Percentiles rank a stretch among this genome's conserved stretches.
Evolutionary conservation across 169 alveolate species (phyloP).

Genomic region (Cryptosporidium meleagridis): DNA sequence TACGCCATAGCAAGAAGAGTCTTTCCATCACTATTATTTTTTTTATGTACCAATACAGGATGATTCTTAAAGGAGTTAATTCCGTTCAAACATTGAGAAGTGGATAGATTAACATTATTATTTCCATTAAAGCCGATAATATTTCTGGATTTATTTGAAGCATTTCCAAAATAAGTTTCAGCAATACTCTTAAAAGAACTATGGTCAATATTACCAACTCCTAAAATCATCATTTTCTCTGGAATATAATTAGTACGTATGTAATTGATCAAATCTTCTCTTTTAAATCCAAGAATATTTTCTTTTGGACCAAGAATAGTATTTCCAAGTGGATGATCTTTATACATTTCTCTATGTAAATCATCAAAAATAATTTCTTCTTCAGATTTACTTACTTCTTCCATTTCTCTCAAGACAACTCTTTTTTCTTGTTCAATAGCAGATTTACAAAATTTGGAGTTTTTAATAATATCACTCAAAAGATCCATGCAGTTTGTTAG

Average conservation of each 20-base stretch:
- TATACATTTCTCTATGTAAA: slow-evolving; percentile 82
- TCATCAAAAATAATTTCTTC: slow-evolving; percentile 94
- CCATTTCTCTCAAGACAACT: slow-evolving; percentile 94
- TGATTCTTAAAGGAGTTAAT: not conserved
- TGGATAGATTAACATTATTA: not conserved
- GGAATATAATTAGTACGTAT: slow-evolving; percentile 90
- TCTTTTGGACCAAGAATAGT: slow-evolving; percentile 91
- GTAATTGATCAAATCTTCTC: slow-evolving; percentile 90
- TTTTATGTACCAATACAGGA: slow-evolving; percentile 61
- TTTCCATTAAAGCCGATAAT: slow-evolving; percentile 1
- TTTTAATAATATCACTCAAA: slow-evolving; percentile 91
- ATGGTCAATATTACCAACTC: slow-evolving; percentile 93
- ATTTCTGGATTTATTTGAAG: slow-evolving; percentile 75
- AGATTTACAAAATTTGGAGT: slow-evolving; percentile 87
- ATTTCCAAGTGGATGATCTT: slow-evolving; percentile 83
- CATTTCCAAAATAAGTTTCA: slow-evolving; percentile 79
- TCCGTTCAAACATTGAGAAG: slow-evolving; percentile 7
- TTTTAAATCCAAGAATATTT: slow-evolving; percentile 86
- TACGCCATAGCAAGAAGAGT: slow-evolving; percentile 91
- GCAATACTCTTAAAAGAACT: slow-evolving; percentile 87
- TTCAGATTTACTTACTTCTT: slow-evolving; percentile 91
- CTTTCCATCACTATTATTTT: slow-evolving; percentile 87
- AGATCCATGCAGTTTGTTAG: slow-evolving; percentile 90
- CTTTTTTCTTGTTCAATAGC: slow-evolving; percentile 92
- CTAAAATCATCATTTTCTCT: slow-evolving; percentile 90